Percentiles rank a stretch among this genome's conserved stretches.
Evolutionary conservation across 345 rosid species (phyloP).

Genomic region (Cardamine occulta): DNA sequence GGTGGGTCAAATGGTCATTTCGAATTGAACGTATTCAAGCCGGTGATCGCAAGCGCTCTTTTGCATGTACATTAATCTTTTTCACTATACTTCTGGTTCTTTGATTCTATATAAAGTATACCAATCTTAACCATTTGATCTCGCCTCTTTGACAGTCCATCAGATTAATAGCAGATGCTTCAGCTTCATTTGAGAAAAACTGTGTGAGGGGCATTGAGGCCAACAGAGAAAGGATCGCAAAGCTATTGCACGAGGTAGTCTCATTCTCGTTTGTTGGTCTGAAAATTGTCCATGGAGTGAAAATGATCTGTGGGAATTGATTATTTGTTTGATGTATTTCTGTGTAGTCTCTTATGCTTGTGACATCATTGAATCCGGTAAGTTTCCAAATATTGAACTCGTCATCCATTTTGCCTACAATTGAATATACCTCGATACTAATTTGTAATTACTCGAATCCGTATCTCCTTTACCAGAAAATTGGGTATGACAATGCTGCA

Average conservation of each 20-base stretch:
- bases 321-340: slow-evolving; percentile 9
- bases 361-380: slow-evolving; percentile 96
- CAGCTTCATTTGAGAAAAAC: slow-evolving; percentile 92
- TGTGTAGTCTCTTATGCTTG: slow-evolving; percentile 89
- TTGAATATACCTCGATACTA: slow-evolving; percentile 1
- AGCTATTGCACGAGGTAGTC: slow-evolving; percentile 86
- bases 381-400: slow-evolving; percentile 43
- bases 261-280: slow-evolving; percentile 38
- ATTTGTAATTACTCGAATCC: background rate
- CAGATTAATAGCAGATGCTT: slow-evolving; percentile 91
- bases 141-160: slow-evolving; percentile 56
- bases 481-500: slow-evolving; percentile 96
- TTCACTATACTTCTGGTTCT: background rate
- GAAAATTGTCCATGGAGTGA: slow-evolving; percentile 26
- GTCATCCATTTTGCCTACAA: slow-evolving; percentile 5
- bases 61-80: slow-evolving; percentile 61
- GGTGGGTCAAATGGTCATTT: slow-evolving; percentile 98
- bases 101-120: background rate
- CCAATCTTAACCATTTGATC: slow-evolving; percentile 11
- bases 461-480: slow-evolving; percentile 62
- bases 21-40: slow-evolving; percentile 93
- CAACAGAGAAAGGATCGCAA: slow-evolving; percentile 82
- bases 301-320: slow-evolving; percentile 12
- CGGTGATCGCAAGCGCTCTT: slow-evolving; percentile 89
- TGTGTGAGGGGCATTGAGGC: slow-evolving; percentile 92